Conservation (phyloP, 306 rosid genomes). For the Pachyrhizus erosus region DNA sequence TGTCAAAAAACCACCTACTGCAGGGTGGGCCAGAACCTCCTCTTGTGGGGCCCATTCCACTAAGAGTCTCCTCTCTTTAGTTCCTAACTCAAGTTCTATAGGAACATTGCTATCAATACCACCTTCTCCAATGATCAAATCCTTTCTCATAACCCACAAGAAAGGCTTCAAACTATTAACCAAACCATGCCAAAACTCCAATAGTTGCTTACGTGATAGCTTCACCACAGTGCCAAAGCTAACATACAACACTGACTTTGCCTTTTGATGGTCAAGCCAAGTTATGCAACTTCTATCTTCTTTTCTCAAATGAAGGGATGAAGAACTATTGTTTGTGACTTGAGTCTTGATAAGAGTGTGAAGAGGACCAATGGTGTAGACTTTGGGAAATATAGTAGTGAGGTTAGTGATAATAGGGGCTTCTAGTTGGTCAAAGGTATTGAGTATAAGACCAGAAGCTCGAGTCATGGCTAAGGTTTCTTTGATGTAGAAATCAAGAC, state of each 20-base stretch:
- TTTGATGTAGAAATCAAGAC: conserved; percentile 20
- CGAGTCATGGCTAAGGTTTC: conserved; percentile 17
- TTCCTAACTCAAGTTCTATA: conserved; percentile 24
- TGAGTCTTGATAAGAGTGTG: neutral
- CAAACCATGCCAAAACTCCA: conserved; percentile 41
- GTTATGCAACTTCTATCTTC: conserved; percentile 30
- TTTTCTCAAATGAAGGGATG: neutral
- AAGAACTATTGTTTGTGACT: neutral
- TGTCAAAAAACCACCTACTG: conserved; percentile 49
- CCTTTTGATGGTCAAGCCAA: conserved; percentile 26
- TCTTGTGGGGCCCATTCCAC: conserved; percentile 55
- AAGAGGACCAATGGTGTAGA: conserved; percentile 34
- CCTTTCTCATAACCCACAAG: conserved; percentile 22
- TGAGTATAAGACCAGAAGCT: conserved; percentile 31
- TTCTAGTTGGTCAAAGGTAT: conserved; percentile 35
- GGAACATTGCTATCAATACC: neutral
- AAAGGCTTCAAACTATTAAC: conserved; percentile 30
- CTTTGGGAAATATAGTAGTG: conserved; percentile 22
- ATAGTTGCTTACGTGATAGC: neutral
- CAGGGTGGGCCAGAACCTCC: conserved; percentile 46
- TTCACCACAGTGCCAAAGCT: conserved; percentile 32
- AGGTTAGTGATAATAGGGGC: conserved; percentile 27
- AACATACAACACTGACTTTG: conserved; percentile 33
- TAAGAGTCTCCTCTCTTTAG: conserved; percentile 43
- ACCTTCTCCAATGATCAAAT: neutral